phyloP scores from a whole-genome alignment of 352 stramenopile species.

The Globisporangium polare region DNA sequence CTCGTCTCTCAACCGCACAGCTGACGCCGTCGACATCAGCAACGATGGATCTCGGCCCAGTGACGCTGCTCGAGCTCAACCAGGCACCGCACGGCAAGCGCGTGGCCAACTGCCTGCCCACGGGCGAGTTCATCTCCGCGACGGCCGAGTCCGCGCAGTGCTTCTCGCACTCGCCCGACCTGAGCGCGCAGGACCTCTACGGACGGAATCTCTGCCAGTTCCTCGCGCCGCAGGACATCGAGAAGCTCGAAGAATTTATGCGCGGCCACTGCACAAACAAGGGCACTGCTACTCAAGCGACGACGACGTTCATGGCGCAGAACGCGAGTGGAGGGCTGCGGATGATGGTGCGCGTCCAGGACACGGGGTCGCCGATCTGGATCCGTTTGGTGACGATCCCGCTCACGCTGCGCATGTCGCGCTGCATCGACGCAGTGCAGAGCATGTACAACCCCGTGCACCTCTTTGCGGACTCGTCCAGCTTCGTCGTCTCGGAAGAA shows the following conservation, averaged over 20 bases:
- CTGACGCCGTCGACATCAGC: conserved; percentile 3
- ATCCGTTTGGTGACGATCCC: conserved; percentile 56
- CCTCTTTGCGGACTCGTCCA: conserved; percentile 65
- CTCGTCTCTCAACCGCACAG: neutral
- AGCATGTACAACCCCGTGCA: conserved; percentile 31
- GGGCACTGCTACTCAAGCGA: neutral
- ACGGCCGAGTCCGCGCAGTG: conserved; percentile 37
- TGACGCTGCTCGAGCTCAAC: conserved; percentile 67
- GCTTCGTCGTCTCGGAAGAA: conserved; percentile 68
- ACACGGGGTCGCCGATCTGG: conserved; percentile 31
- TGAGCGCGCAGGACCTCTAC: conserved; percentile 43
- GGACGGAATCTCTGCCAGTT: conserved; percentile 62
- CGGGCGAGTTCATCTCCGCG: conserved; percentile 73
- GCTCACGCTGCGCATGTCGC: conserved; percentile 67
- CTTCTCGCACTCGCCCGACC: conserved; percentile 20
- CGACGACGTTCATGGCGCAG: conserved; percentile 15
- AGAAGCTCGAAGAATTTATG: conserved; percentile 62
- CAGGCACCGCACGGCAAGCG: conserved; percentile 38
- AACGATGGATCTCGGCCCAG: conserved; percentile 41
- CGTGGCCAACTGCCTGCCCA: conserved; percentile 64
- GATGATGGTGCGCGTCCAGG: conserved; percentile 40
- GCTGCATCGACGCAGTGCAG: conserved; percentile 75
- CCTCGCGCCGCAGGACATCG: conserved; percentile 43
- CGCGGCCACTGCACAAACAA: conserved; percentile 22
- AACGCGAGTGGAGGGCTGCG: conserved; percentile 24